Percentiles rank a stretch among this genome's conserved stretches.
These are phyloP conservation scores for Helicocarpus griseus DNA, from an alignment of 2,329 filamentous ascomycete genomes.

Conservation along the genomic window DNA sequence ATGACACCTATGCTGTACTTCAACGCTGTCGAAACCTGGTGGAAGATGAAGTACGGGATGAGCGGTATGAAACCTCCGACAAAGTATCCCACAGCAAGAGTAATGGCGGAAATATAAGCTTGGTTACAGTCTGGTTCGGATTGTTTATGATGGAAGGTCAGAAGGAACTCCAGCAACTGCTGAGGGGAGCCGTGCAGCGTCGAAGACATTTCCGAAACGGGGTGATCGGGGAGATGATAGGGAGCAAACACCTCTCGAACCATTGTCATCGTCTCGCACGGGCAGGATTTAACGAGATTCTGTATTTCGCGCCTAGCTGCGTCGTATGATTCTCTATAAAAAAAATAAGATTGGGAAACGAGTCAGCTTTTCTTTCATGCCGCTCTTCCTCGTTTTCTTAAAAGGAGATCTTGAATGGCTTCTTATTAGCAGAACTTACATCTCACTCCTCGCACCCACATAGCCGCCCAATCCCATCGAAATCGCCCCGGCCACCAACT, in stretches of 20 bases:
- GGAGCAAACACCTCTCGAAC: slow-evolving; percentile 32
- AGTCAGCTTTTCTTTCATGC: slow-evolving; percentile 5
- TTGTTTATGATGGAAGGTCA: slow-evolving; percentile 40
- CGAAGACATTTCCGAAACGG: slow-evolving; percentile 26
- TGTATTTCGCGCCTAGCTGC: slow-evolving; percentile 36
- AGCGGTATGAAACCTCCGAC: slow-evolving; percentile 62
- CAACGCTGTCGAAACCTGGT: slow-evolving; percentile 40
- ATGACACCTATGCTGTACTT: slow-evolving; percentile 36
- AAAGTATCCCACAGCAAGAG: slow-evolving; percentile 60
- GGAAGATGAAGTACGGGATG: slow-evolving; percentile 56
- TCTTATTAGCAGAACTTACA: slow-evolving; percentile 25
- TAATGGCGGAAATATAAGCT: slow-evolving; percentile 48
- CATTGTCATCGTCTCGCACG: slow-evolving; percentile 28
- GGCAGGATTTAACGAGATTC: slow-evolving; percentile 29
- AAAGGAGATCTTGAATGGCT: neutral
- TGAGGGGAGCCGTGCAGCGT: slow-evolving; percentile 29
- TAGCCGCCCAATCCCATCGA: slow-evolving; percentile 36
- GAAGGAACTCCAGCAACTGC: slow-evolving; percentile 37
- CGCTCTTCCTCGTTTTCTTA: no score
- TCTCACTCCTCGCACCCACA: slow-evolving; percentile 41
- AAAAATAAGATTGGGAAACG: neutral
- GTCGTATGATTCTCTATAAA: slow-evolving; percentile 34
- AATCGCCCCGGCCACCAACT: slow-evolving; percentile 32
- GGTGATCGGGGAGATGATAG: slow-evolving; percentile 30
- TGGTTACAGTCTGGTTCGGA: slow-evolving; percentile 35